Percentiles rank a stretch among this genome's conserved stretches.
phyloP scores from a whole-genome alignment of 345 rosid species.

The Bruguiera parviflora region DNA sequence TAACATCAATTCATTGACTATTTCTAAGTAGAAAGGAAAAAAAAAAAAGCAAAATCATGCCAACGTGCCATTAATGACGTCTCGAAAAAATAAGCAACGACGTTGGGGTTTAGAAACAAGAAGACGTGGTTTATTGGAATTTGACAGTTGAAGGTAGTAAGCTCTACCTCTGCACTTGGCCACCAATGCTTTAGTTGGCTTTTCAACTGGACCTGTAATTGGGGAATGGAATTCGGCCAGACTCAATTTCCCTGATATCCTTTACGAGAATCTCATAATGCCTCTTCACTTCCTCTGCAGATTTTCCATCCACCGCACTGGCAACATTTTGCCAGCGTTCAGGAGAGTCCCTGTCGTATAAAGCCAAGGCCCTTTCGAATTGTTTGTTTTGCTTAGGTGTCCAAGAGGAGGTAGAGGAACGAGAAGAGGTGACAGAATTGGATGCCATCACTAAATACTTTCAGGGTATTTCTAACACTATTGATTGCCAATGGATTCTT shows the following conservation, averaged over 20 bases:
- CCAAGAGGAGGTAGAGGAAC: slow-evolving; percentile 50
- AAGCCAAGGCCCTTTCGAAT: slow-evolving; percentile 77
- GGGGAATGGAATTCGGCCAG: slow-evolving; percentile 70
- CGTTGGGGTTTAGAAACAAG: too few relatives aligned
- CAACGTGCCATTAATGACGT: too few relatives aligned
- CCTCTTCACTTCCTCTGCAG: slow-evolving; percentile 68
- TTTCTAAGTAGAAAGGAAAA: too few relatives aligned
- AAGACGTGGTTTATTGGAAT: too few relatives aligned
- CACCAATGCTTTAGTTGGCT: slow-evolving; percentile 22
- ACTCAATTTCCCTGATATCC: slow-evolving; percentile 77
- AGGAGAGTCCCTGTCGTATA: slow-evolving; percentile 75
- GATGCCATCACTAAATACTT: slow-evolving; percentile 44
- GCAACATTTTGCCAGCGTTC: slow-evolving; percentile 92
- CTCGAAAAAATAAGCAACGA: too few relatives aligned
- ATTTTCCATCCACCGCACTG: slow-evolving; percentile 66
- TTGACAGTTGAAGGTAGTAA: too few relatives aligned
- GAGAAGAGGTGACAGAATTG: slow-evolving; percentile 38
- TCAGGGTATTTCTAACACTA: background rate
- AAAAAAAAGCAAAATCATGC: too few relatives aligned
- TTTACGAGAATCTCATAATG: slow-evolving; percentile 68
- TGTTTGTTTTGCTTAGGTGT: slow-evolving; percentile 68
- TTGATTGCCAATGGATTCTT: background rate
- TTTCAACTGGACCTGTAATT: slow-evolving; percentile 44
- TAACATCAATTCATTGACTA: too few relatives aligned
- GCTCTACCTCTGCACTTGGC: slow-evolving; percentile 7